Base-by-base conservation (phyloP, 73 alveolate species). In the Paramecium pentaurelia region DNA sequence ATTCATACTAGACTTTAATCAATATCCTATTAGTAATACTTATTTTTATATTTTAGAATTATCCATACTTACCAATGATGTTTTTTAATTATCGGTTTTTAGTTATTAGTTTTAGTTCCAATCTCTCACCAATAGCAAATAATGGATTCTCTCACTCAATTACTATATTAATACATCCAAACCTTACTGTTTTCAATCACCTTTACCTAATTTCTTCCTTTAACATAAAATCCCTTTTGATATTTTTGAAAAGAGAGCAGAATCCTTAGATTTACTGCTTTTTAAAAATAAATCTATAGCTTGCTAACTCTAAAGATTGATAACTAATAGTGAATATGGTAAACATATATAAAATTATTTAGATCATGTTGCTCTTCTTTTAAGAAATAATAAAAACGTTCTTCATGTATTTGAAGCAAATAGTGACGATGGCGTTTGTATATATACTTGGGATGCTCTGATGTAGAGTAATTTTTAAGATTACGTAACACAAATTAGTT, bases 301-400 rank as follows among this genome's bases (percentile, higher is more conserved):
- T 16, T 94, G 94, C 8, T 77, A 60, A 9, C 54, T 92, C 11
- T 87, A 92, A 60, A 84, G 95, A 60, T 49, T 54, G 14, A n/a
- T 92, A 18, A 85, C 94, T 2, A 54, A 86, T 59, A 88, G 95
- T 45, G 71, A 85, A n/a, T 92, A 51, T 87, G 91, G 91, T 80
- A 80, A 27, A 38, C 58, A 44, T 4, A 0, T 1, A 18, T 12
- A 9, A 20, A 14, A 44, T 54, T 54, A 54, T 45, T 20, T 80
- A 80, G 95, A 92, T 54, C 95, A 92, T 87, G 94, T 92, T 27
- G 95, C 95, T 8, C 36, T 92, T 40, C 40, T 92, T 54, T 30
- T 92, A 20, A 37, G 95, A 16, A 47, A 54, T 37, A 45, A 60
- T 86, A 58, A 93, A 59, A 93, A 93, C 10, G 40, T 80, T 28